Base-by-base conservation (phyloP, 306 rosid species). In the Comarum palustre region DNA sequence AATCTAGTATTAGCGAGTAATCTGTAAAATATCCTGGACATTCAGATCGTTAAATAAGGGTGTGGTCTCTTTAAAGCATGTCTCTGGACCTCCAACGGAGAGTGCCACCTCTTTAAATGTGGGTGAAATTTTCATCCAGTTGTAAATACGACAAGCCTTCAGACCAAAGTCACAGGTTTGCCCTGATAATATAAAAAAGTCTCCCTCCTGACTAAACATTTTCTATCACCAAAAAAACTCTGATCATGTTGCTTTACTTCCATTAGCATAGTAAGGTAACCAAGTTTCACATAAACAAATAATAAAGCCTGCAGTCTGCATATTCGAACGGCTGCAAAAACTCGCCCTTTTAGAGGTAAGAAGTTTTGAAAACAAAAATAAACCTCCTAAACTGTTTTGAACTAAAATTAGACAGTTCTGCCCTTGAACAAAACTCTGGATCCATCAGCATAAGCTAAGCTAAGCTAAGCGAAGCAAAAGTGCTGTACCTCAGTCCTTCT, bases 401-500 rank as follows among this genome's bases (percentile, higher is more conserved):
- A 50, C 41, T 72, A 60, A 68, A 55, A 69, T 66, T 8, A 68
- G 86, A 66, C 75, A 65, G 45, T 75, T 69, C 75, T 72, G 66
- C 74, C 74, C 29, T 72, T 2, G 39, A 59, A 58, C 54, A 75
- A 75, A 66, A 54, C 70, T 46, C 43, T 42, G 45, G 73, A 46
- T 15, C 61, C 77, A 52, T 63, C 73, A 25, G 25, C 10, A 63
- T 38, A 68, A 43, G n/a, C n/a, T n/a, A n/a, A n/a, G n/a, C n/a
- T n/a, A n/a, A 58, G 20, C 58, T 36, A 83, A 75, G n/a, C 61
- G 50, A 64, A 42, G 46, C 9, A 68, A 66, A 72, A 47, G 74
- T 34, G 61, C 45, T 51, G 73, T 69, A 70, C 79, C 73, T 75
- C 38, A 76, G 69, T 84, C 20, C 71, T 74, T 57, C 75, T 22